These are phyloP conservation scores for Pseudofabraea citricarpa DNA, from an alignment of 2,329 filamentous ascomycete species.

Conservation along the genomic window DNA sequence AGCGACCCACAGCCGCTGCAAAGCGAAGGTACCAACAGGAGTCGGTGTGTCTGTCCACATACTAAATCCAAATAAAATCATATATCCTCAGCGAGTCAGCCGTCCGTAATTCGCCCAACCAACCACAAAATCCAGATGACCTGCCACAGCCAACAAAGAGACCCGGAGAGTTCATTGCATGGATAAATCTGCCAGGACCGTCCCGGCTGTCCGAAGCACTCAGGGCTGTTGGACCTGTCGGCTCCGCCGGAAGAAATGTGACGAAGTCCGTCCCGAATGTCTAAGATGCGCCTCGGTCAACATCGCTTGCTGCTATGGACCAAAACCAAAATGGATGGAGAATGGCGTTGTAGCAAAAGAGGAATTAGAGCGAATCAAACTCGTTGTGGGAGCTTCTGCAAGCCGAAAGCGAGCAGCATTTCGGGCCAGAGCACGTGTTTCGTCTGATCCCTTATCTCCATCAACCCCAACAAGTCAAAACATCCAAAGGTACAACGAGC, in stretches of 20 bases:
- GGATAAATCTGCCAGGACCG: background rate
- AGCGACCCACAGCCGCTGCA: too few relatives aligned
- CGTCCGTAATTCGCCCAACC: too few relatives aligned
- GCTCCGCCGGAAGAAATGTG: constrained; percentile 61
- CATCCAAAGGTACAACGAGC: background rate
- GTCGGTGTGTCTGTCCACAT: too few relatives aligned
- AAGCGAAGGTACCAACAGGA: too few relatives aligned
- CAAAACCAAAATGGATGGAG: constrained; percentile 7
- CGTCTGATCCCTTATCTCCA: too few relatives aligned
- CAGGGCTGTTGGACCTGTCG: constrained; percentile 60
- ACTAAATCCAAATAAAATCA: too few relatives aligned
- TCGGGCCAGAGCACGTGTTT: background rate
- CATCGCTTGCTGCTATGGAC: constrained; percentile 5
- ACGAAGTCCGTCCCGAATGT: constrained; percentile 55
- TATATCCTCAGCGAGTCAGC: too few relatives aligned
- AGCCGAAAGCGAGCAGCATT: background rate
- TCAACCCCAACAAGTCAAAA: background rate
- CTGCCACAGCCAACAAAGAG: too few relatives aligned
- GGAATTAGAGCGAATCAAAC: constrained; percentile 41
- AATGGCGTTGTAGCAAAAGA: constrained; percentile 32
- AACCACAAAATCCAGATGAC: too few relatives aligned
- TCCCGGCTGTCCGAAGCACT: constrained; percentile 8
- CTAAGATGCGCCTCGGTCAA: constrained; percentile 39
- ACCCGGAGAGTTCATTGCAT: background rate
- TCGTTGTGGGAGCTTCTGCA: background rate